Evolutionary conservation across 768 basidiomycete species (phyloP), one percentile per base, ranked within the genome.

Genomic region (Hemileccinum impolitum): DNA sequence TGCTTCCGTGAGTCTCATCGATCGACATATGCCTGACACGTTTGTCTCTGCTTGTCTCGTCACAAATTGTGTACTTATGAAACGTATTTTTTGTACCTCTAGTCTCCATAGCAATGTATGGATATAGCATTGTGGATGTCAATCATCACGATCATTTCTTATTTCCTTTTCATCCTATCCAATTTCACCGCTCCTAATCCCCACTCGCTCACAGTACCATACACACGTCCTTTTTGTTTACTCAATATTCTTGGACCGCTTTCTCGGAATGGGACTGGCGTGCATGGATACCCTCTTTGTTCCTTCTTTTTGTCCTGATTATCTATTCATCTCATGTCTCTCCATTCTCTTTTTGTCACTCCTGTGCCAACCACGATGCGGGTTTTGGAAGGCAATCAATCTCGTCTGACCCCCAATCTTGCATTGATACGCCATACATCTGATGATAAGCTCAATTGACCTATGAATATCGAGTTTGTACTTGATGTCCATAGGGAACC

Each of bases 1-100:
- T 48, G 15, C 17, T 52, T 39, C 36, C 51, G 60, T 62, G 58
- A 59, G 65, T 67, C 37, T 45, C 43, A 28, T 15, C 13, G 46
- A 48, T 34, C 13, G 32, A 34, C 44, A 42, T 43, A 41, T 31
- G 11, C 36, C 15, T 7, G 25, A 30, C 43, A 37, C 48, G 41
- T 54, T 31, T 41, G 30, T 47, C 37, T 51, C 25, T 36, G 43
- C 25, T 34, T 19, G 17, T 23, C 39, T 19, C 17, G 6, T 57
- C 31, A 28, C 28, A 6, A 43, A 50, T 48, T n/a, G 15, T 31
- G 10, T 46, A 39, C 54, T 61, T 44, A 64, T 64, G 15, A 48
- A 32, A 6, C 43, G 50, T 43, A 44, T 45, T 35, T 48, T 30
- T 35, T 58, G 49, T 55, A 55, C 43, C 32, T 55, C 45, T 53